These are phyloP conservation scores for Smittium culicis DNA, from an alignment of 371 early-diverging fungal genomes.

Conservation along the genomic window DNA sequence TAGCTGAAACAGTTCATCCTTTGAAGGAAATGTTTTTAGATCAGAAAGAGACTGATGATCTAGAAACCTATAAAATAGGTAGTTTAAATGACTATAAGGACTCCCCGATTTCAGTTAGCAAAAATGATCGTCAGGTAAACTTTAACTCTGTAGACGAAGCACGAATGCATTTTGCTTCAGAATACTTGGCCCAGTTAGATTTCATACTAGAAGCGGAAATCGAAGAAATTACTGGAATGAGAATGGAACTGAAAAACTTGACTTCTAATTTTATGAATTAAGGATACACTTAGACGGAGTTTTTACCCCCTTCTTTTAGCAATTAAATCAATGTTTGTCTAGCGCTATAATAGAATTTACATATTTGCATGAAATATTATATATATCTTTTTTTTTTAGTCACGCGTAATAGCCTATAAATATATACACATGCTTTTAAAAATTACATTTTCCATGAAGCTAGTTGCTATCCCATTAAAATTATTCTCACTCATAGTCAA, in stretches of 20 bases:
- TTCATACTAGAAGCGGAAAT: constrained; percentile 38
- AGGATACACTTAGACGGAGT: too few species aligned
- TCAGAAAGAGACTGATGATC: constrained; percentile 16
- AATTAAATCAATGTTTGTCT: too few species aligned
- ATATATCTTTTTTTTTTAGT: too few species aligned
- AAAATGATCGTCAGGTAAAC: constrained; percentile 18
- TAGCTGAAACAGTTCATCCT: neutral
- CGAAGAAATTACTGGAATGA: constrained; percentile 33
- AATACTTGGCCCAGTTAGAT: constrained; percentile 40
- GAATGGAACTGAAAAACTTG: constrained; percentile 25
- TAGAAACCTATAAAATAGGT: constrained; percentile 19
- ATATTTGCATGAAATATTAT: too few species aligned
- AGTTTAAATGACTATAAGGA: constrained; percentile 18
- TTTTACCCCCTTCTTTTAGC: too few species aligned
- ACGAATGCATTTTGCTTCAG: constrained; percentile 20
- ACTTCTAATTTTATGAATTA: constrained; percentile 7
- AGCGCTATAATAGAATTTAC: too few species aligned
- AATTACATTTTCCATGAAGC: too few species aligned
- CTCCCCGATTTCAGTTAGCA: constrained; percentile 22
- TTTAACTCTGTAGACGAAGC: constrained; percentile 22
- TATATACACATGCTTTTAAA: too few species aligned
- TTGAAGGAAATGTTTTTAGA: constrained; percentile 7
- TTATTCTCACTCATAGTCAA: too few species aligned
- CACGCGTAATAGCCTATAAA: too few species aligned
- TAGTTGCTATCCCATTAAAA: too few species aligned